A percentile compares a stretch with the other conserved stretches of the same genome.
phyloP scores from a whole-genome alignment of 2,329 filamentous ascomycete species.

The Curvularia eragrostidis region DNA sequence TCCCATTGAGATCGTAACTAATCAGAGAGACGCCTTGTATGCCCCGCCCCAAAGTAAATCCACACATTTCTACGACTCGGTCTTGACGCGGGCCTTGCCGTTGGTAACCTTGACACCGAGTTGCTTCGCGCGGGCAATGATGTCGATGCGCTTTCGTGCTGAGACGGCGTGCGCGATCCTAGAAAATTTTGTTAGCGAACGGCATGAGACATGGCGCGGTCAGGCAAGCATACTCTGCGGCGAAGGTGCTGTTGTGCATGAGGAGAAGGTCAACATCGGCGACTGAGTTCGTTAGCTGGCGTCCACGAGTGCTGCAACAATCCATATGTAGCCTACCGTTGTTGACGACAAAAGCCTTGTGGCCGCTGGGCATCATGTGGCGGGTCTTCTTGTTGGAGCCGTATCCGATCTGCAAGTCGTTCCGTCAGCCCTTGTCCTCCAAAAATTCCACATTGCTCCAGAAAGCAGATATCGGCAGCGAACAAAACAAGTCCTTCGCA shows the following conservation, averaged over 20 bases:
- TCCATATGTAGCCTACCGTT: conserved; percentile 62
- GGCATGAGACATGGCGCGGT: not conserved
- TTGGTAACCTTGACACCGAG: conserved; percentile 99
- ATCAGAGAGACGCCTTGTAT: conserved; percentile 50
- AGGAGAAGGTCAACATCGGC: conserved; percentile 95
- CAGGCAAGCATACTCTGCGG: conserved; percentile 80
- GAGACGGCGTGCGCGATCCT: conserved; percentile 99
- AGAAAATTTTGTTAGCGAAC: conserved; percentile 27
- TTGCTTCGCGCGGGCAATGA: conserved; percentile 96
- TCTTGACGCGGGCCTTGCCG: conserved; percentile 97
- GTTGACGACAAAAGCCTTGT: conserved; percentile 99
- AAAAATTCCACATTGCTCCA: conserved; percentile 2
- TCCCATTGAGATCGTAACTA: conserved; percentile 48
- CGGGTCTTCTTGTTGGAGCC: conserved; percentile 99
- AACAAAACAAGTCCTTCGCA: not conserved
- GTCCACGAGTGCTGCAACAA: not conserved
- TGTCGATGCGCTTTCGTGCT: conserved; percentile 97
- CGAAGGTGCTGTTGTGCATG: conserved; percentile 99
- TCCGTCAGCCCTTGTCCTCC: conserved; percentile 38
- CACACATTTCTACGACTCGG: conserved; percentile 69
- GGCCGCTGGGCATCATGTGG: conserved; percentile 98
- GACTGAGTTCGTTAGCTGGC: conserved; percentile 50
- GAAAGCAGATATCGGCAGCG: not conserved
- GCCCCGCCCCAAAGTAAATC: conserved; percentile 42
- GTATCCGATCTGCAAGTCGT: conserved; percentile 81